Base-by-base conservation (phyloP, 331 rosid genomes). In the Cucumis variabilis region DNA sequence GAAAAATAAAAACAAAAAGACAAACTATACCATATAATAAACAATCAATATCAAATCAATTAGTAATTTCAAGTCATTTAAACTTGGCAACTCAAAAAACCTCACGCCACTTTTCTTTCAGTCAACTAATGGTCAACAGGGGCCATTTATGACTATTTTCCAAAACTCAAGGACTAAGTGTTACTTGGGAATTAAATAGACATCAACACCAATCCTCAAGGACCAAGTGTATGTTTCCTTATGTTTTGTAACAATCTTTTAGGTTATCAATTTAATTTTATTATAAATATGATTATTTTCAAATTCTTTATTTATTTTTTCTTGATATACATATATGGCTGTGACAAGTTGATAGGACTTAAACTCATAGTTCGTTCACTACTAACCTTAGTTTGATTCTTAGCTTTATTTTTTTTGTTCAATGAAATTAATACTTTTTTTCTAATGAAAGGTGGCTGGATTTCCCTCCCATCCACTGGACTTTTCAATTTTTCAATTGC, bases 401-500 rank as follows among this genome's bases (percentile, higher is more conserved):
- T 58, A 58, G 27, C 27, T 60, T 60, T 20, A 5, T 60, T 30
- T 55, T 7, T 80, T 23, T 30, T 37, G 44, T 37, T 55, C 30
- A 81, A 81, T 28, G 85, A 58, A 58, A 81, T 81, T 81, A 20
- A 5, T 28, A 62, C 37, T 41, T 60, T 81, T 81, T 16, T 51
- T 11, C 33, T 68, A 60, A 30, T 7, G 10, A 44, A 44, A 81
- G 60, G 50, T 60, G 85, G 25, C 28, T 30, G 85, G 85, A 58
- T 81, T 58, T 81, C 71, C 67, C 30, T 65, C 20, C 15, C 20
- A 58, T 11, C 70, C 20, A 6, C 17, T 58, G 4, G 28, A 28
- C 20, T 81, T 20, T 77, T 46, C 63, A 77, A 55, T 81, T 7
- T 51, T 81, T 81, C 85, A 81, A 19, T 58, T 81, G 20, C 51